These are phyloP conservation scores for Endogone sp. DNA, from an alignment of 192 early-diverging fungal genomes.

Conservation along the genomic window DNA sequence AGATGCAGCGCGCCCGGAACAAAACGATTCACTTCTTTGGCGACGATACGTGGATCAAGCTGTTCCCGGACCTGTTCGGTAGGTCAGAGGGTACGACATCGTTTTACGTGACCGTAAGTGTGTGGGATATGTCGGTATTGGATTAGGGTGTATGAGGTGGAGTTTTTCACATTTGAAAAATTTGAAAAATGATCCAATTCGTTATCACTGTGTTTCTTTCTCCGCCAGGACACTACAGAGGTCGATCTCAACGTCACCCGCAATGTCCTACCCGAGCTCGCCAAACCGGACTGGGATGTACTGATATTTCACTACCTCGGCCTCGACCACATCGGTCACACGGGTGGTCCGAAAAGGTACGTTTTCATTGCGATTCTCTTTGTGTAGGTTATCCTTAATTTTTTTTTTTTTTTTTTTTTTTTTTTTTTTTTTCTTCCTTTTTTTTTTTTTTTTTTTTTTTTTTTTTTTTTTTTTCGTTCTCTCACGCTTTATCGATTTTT, in stretches of 20 bases:
- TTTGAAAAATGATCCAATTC: conserved; percentile 40
- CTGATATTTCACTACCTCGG: conserved; percentile 78
- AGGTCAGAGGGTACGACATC: conserved; percentile 61
- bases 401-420: no score
- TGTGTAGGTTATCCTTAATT: not conserved
- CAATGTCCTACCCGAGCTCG: conserved; percentile 53
- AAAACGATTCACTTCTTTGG: conserved; percentile 77
- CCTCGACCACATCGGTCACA: conserved; percentile 80
- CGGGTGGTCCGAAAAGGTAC: conserved; percentile 55
- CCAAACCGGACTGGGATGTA: conserved; percentile 59
- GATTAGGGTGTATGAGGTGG: no score
- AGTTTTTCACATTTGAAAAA: no score
- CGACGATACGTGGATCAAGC: conserved; percentile 91
- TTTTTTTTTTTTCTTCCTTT: no score
- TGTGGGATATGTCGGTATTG: conserved; percentile 65
- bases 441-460: not conserved
- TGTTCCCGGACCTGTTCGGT: conserved; percentile 71
- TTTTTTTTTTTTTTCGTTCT: no score
- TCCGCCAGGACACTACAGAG: conserved; percentile 66
- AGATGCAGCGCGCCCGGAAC: conserved; percentile 43
- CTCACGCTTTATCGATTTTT: not conserved
- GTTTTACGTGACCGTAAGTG: conserved; percentile 67
- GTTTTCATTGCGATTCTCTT: not conserved
- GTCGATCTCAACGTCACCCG: conserved; percentile 74
- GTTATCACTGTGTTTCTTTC: conserved; percentile 10